Evolutionary conservation across 2,329 filamentous ascomycete species (phyloP), one percentile per base, ranked within the genome.

Genomic region (Phaeomoniella chlamydospora): DNA sequence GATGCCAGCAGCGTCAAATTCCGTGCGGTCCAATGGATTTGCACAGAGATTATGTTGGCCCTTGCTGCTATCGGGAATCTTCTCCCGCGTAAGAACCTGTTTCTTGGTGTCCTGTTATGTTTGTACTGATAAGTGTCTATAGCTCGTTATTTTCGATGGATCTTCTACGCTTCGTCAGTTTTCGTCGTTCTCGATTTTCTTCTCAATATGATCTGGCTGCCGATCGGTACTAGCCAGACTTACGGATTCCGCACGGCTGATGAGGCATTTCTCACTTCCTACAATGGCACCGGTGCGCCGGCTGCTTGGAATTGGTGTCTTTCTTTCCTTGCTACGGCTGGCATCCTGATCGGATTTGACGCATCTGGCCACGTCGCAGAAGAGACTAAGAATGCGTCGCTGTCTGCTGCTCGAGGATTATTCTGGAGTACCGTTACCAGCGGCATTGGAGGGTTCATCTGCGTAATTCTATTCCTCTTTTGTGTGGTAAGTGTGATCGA

Each of bases 291-390:
- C 9, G 67, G 66, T 9, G 66, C 67, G 1, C 68, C 71, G 0
- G 57, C 62, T 2, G 70, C 64, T 2, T 75, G 72, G 71, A 75
- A 76, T 46, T 75, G 71, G 72, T 74, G 71, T 52, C 59, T 76
- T 3, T 72, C 68, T 3, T 76, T 71, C 49, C 64, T 72, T 16
- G 70, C 71, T 1, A 75, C 72, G 2, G 71, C 71, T 5, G 72
- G 71, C 29, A 66, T 75, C 29, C 46, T 76, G 37, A 73, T 76
- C 35, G 72, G 72, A 2, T 75, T 73, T 37, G 72, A 76, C 49
- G 72, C 72, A 0, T 70, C 67, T 1, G 72, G 72, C 2, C 71
- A 75, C 43, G 68, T 76, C 17, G 69, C 69, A 1, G 72, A 76
- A 43, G 72, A 75, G 47, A 76, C 72, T 2, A 70, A 72, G 49